Percentiles rank a stretch among this genome's conserved stretches.
These are phyloP conservation scores for Saccharomyces hybrid DNA, from an alignment of 1,139 yeast genomes.

Conservation along the genomic window DNA sequence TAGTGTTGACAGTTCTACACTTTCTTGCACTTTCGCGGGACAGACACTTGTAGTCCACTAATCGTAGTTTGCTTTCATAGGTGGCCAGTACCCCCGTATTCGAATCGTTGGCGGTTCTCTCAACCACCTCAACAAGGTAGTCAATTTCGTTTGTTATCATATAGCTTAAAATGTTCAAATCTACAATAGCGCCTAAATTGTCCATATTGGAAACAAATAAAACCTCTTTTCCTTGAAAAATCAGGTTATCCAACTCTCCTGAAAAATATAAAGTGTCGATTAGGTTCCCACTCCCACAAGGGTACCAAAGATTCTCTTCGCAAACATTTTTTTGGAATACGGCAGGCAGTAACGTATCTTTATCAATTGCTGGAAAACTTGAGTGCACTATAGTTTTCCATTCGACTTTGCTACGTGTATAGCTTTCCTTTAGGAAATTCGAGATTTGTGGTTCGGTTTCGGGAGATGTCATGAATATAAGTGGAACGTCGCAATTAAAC, in stretches of 20 bases:
- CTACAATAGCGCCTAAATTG: slow-evolving; percentile 97
- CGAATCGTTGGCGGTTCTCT: slow-evolving; percentile 97
- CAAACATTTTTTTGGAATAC: slow-evolving; percentile 58
- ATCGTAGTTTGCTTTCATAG: slow-evolving; percentile 89
- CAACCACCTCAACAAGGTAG: slow-evolving; percentile 96
- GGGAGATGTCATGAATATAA: slow-evolving; percentile 95
- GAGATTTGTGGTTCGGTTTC: slow-evolving; percentile 89
- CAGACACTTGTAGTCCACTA: slow-evolving; percentile 46
- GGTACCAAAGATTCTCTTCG: slow-evolving; percentile 90
- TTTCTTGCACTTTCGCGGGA: slow-evolving; percentile 78
- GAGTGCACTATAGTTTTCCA: slow-evolving; percentile 96
- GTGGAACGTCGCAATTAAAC: slow-evolving; percentile 88
- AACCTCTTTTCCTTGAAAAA: slow-evolving; percentile 90
- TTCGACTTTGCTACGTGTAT: slow-evolving; percentile 92
- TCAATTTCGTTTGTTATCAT: slow-evolving; percentile 88
- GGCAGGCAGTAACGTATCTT: slow-evolving; percentile 85
- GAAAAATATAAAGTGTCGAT: slow-evolving; percentile 84
- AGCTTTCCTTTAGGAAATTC: slow-evolving; percentile 88
- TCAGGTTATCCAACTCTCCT: slow-evolving; percentile 84
- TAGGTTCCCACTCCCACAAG: slow-evolving; percentile 98
- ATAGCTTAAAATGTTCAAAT: slow-evolving; percentile 80
- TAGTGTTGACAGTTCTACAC: slow-evolving; percentile 96
- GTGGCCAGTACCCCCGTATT: slow-evolving; percentile 98
- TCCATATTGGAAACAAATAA: slow-evolving; percentile 96
- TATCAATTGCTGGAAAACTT: slow-evolving; percentile 88